Evolutionary conservation across 2,329 filamentous ascomycete species (phyloP), one percentile per base, ranked within the genome.

Genomic region (Coniochaeta sp.): DNA sequence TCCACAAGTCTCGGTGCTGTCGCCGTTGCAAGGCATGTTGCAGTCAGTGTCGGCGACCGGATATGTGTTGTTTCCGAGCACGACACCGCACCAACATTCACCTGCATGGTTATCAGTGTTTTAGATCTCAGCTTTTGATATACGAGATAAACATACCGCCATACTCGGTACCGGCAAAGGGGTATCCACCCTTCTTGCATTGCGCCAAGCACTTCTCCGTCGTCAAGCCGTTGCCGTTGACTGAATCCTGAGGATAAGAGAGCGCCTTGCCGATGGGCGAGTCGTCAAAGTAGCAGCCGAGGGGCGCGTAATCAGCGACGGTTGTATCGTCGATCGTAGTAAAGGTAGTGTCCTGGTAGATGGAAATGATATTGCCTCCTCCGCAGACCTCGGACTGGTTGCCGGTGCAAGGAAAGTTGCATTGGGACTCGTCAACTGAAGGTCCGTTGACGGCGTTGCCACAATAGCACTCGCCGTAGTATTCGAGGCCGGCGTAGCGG

Each of bases 201-300:
- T 76, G 71, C 57, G 68, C 61, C 60, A 81, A 67, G 59, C 80
- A 82, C 36, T 63, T 65, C 61, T 75, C 70, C 3, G 74, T 77
- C 50, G 78, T 80, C 69, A 81, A 69, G 36, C 64, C 68, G 19
- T 66, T 62, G 16, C 66, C 61, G 33, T 74, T 68, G 17, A 81
- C 62, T 44, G 71, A 64, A 50, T 74, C 66, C 67, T 77, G 72
- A 22, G 70, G 71, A 68, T 77, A 81, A 28, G 73, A 73, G 55
- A 84, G 73, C 28, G 81, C 76, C 57, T 76, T 76, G 44, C 78
- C 76, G 58, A 72, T 64, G 56, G 62, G 63, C 22, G 73, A 73
- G 60, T 74, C 67, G 62, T 83, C 81, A 31, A 74, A 76, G 67
- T 81, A 88, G 74, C 87, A 90, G 60, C 87, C 87, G n/a, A 81